Conservation (phyloP, 306 rosid species). For the Purshia tridentata region DNA sequence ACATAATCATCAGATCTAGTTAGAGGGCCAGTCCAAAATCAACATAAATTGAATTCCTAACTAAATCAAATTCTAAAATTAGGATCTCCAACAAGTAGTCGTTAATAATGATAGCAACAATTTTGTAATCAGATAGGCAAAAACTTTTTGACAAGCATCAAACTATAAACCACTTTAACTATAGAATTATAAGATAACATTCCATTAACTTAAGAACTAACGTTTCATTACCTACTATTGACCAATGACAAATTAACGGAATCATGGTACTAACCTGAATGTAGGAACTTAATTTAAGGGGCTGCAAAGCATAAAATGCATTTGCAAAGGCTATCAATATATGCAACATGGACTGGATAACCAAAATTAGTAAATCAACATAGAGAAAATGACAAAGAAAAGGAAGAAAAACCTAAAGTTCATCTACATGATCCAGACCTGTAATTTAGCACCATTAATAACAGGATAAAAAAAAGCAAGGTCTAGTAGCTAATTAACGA, state of each 20-base stretch:
- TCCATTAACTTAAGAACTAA: background rate
- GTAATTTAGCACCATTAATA: slow-evolving; percentile 84
- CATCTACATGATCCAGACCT: slow-evolving; percentile 51
- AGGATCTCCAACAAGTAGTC: background rate
- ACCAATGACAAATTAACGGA: slow-evolving; percentile 6
- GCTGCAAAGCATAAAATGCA: slow-evolving; percentile 93
- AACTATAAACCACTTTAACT: background rate
- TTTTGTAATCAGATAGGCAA: background rate
- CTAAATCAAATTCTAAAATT: background rate
- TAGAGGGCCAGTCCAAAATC: background rate
- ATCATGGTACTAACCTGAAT: slow-evolving; percentile 61
- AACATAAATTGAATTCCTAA: background rate
- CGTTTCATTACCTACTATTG: slow-evolving; percentile 6
- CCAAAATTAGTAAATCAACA: slow-evolving; percentile 22
- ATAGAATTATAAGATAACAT: background rate
- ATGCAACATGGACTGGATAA: slow-evolving; percentile 51
- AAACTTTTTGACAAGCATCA: background rate
- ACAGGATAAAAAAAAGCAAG: slow-evolving; percentile 85
- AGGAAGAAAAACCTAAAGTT: background rate
- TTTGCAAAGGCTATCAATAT: slow-evolving; percentile 76
- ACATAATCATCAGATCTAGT: background rate
- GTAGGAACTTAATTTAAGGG: slow-evolving; percentile 88
- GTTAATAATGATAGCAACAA: background rate
- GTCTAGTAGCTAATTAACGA: slow-evolving; percentile 84
- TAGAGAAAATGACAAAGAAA: slow-evolving; percentile 7